Base-by-base conservation (phyloP, 495 filamentous ascomycete species). In the Penicillium paxilli region DNA sequence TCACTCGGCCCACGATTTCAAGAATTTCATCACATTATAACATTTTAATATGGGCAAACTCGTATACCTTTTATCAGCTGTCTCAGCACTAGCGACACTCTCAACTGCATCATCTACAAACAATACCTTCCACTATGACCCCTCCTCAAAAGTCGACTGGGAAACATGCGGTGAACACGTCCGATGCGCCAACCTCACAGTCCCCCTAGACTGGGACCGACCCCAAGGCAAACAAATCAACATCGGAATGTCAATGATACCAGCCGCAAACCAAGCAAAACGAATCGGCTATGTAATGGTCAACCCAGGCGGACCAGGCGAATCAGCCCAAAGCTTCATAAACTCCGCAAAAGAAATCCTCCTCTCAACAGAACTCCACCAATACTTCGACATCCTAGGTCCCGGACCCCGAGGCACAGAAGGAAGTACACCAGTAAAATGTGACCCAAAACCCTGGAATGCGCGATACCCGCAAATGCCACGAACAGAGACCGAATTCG, bases 341-440 rank as follows among this genome's bases (percentile, higher is more conserved):
- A 40, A 7, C 35, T 8, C n/a, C 4, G 17, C 7, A 6, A 40
- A 40, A n/a, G 17, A 40, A 5, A 16, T 40, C 35, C 35, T 40
- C 35, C 16, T 17, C 8, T 40, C 35, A 2, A 40, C 35, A 0
- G 7, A 11, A 0, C n/a, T 40, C 58, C 35, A 40, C n/a, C n/a
- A 40, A 40, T 40, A 40, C 35, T 79, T 65, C 55, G 77, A 80
- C 47, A 64, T 80, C 22, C 58, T 80, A 24, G 67, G 68, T 4
- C 75, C 75, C 23, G 77, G 78, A 57, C 73, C 74, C 3, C 65
- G 77, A 2, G 75, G 77, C 1, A 59, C 78, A 14, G 74, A 70
- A 10, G 46, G 67, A 41, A 76, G 71, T 58, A 67, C 66, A 2
- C 70, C 65, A 4, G 61, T 77, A 20, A 51, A 63, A 40, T 77